These are phyloP conservation scores for Choanephora cucurbitarum DNA, from an alignment of 371 early-diverging fungal genomes.

Conservation along the genomic window DNA sequence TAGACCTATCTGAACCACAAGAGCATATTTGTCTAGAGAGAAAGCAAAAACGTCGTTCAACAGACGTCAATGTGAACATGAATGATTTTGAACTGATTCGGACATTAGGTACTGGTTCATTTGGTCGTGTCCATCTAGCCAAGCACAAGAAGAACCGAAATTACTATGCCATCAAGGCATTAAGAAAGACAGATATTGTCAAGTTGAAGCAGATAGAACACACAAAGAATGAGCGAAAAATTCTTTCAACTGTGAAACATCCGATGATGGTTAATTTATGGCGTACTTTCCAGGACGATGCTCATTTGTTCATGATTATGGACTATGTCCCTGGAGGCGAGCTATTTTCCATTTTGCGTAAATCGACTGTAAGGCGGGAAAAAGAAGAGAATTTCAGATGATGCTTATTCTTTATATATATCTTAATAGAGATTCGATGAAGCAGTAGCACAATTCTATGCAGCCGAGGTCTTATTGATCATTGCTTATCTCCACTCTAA, in stretches of 20 bases:
- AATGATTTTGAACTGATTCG: constrained; percentile 27
- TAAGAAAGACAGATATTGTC: constrained; percentile 88
- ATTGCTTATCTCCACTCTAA: constrained; percentile 90
- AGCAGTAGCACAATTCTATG: constrained; percentile 83
- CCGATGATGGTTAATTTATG: constrained; percentile 83
- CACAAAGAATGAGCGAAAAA: constrained; percentile 80
- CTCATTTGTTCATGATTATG: constrained; percentile 83
- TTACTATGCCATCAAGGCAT: constrained; percentile 95
- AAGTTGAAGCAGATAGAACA: constrained; percentile 79
- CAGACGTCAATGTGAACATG: constrained; percentile 12
- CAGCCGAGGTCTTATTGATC: constrained; percentile 74
- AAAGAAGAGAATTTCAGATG: constrained; percentile 36
- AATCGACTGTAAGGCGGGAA: constrained; percentile 54
- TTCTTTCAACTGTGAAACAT: constrained; percentile 71
- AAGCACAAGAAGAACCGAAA: constrained; percentile 46
- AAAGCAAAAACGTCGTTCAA: constrained; percentile 17
- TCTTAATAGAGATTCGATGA: constrained; percentile 79
- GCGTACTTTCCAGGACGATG: constrained; percentile 78
- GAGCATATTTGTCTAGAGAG: constrained; percentile 5
- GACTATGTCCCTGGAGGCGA: constrained; percentile 94
- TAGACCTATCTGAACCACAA: constrained; percentile 14
- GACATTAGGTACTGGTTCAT: constrained; percentile 71
- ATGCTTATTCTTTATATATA: not conserved
- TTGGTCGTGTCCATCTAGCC: constrained; percentile 65
- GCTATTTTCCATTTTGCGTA: constrained; percentile 71